These are phyloP conservation scores for Haematococcus sp. DNA, from an alignment of 139 green algal species.

Conservation along the genomic window DNA sequence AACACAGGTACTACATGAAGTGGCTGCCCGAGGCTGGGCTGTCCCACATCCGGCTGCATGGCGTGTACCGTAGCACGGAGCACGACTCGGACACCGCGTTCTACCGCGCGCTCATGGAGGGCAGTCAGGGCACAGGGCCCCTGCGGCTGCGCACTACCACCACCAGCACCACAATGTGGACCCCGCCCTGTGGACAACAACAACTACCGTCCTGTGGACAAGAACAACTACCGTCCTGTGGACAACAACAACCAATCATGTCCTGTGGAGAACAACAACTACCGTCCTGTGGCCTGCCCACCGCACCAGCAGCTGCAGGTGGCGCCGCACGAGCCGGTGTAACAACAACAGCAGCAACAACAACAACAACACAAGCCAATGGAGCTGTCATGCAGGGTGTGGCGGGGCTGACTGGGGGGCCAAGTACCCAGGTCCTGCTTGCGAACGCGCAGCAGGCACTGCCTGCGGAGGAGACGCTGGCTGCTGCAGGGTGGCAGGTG, in stretches of 20 bases:
- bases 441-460: background rate
- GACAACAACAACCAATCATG: too few species aligned
- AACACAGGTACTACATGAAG: background rate
- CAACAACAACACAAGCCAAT: background rate
- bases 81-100: constrained; percentile 9
- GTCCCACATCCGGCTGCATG: constrained; percentile 7
- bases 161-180: too few species aligned
- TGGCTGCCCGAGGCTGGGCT: background rate
- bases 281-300: too few species aligned
- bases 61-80: constrained; percentile 14
- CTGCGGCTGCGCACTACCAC: too few species aligned
- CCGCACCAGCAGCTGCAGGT: too few species aligned
- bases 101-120: background rate
- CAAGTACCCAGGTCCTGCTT: too few species aligned
- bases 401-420: background rate
- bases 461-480: background rate
- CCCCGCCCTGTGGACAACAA: too few species aligned
- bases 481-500: background rate
- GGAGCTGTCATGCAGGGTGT: background rate
- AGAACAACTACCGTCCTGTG: too few species aligned
- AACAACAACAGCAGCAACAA: background rate
- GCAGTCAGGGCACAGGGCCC: too few species aligned
- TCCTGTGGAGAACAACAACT: too few species aligned
- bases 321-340: too few species aligned
- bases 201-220: too few species aligned